Conservation (phyloP, 2,329 filamentous ascomycete genomes). For the Scopulariopsis brevicaulis region DNA sequence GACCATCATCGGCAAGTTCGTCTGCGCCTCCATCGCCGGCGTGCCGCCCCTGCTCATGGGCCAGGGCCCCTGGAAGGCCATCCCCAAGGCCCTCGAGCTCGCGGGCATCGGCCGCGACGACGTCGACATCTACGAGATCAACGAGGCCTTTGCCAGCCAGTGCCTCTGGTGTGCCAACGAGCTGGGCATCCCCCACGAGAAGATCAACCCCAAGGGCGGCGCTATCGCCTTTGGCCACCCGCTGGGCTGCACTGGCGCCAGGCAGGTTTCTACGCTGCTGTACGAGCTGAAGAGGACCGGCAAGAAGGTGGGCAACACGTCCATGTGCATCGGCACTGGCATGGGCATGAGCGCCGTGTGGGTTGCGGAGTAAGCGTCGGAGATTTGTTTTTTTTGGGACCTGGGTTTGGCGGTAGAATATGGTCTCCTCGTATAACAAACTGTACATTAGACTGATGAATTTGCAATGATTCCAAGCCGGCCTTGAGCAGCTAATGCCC, state of each 20-base stretch:
- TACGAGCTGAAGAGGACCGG: slow-evolving; percentile 80
- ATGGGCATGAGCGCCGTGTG: slow-evolving; percentile 98
- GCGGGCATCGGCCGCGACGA: slow-evolving; percentile 80
- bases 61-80: slow-evolving; percentile 88
- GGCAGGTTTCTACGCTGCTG: slow-evolving; percentile 85
- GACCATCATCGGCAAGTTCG: slow-evolving; percentile 84
- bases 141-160: slow-evolving; percentile 95
- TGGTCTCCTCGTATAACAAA: background rate
- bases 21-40: slow-evolving; percentile 73
- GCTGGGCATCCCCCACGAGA: slow-evolving; percentile 68
- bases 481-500: background rate
- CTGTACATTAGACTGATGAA: background rate
- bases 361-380: slow-evolving; percentile 68
- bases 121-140: slow-evolving; percentile 97
- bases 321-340: slow-evolving; percentile 93
- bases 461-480: background rate
- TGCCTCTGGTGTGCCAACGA: slow-evolving; percentile 89
- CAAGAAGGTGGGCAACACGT: slow-evolving; percentile 80
- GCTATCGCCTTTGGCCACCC: slow-evolving; percentile 96
- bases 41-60: slow-evolving; percentile 94
- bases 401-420: background rate
- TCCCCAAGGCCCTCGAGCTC: slow-evolving; percentile 82
- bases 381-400: background rate
- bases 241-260: slow-evolving; percentile 83
- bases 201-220: slow-evolving; percentile 95